Percentiles rank a stretch among this genome's conserved stretches.
These are phyloP conservation scores for Solanum acaule DNA, from an alignment of 257 asterid species.

Conservation along the genomic window DNA sequence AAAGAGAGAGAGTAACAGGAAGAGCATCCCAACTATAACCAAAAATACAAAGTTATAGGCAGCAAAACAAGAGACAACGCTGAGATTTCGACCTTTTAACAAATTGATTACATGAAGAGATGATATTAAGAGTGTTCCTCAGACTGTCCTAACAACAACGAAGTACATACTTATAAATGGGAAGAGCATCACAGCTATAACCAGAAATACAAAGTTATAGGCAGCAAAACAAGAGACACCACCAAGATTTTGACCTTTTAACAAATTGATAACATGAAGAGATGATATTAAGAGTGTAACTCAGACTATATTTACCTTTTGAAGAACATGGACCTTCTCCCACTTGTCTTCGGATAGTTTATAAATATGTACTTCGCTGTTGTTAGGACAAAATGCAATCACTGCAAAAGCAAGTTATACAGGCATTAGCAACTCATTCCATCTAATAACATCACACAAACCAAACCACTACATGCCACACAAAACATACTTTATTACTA, in stretches of 20 bases:
- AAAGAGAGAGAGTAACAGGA: background rate
- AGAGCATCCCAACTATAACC: background rate
- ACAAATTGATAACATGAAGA: background rate
- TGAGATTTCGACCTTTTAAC: background rate
- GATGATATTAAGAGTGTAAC: background rate
- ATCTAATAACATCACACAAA: background rate
- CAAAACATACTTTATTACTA: background rate
- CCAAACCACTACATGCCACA: background rate
- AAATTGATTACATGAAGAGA: background rate
- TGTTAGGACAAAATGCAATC: constrained; percentile 91
- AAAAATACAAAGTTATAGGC: background rate
- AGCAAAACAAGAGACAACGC: background rate
- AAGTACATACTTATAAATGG: background rate
- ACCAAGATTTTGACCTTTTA: background rate
- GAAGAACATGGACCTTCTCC: constrained; percentile 96
- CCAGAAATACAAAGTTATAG: background rate
- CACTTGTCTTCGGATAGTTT: constrained; percentile 67
- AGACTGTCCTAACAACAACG: background rate
- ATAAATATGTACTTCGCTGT: constrained; percentile 80
- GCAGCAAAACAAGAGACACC: background rate
- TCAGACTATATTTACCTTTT: constrained; percentile 43
- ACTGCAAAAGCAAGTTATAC: constrained; percentile 29
- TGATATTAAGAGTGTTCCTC: background rate
- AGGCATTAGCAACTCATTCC: constrained; percentile 7
- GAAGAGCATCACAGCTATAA: background rate